Conservation (phyloP, 768 basidiomycete species). For the Dacryopinax primogenitus region DNA sequence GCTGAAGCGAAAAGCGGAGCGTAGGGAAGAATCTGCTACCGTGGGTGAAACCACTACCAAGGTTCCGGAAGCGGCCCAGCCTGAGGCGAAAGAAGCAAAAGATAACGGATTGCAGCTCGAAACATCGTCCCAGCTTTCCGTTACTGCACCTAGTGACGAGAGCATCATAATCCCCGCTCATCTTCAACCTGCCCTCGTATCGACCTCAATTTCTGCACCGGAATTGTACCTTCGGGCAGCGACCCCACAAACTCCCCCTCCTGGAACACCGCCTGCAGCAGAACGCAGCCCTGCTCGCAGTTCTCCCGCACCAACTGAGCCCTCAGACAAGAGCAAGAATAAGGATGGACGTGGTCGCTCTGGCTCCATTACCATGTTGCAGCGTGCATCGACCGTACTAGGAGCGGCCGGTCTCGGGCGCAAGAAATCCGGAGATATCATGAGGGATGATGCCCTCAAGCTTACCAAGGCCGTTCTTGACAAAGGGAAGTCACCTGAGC, state of each 20-base stretch:
- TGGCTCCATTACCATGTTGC: constrained; percentile 91
- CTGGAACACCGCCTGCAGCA: constrained; percentile 45
- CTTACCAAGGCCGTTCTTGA: constrained; percentile 4
- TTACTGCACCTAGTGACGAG: not conserved
- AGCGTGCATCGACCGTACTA: constrained; percentile 81
- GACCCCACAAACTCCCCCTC: constrained; percentile 27
- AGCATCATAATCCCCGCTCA: not conserved
- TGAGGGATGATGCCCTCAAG: constrained; percentile 28
- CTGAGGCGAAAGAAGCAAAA: constrained; percentile 18
- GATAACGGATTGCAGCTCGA: constrained; percentile 11
- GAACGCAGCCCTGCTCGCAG: constrained; percentile 47
- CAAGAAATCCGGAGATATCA: constrained; percentile 67
- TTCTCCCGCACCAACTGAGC: constrained; percentile 47
- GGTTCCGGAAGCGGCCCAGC: constrained; percentile 16
- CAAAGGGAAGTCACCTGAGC: not conserved
- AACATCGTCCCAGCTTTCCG: not conserved
- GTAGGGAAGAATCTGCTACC: constrained; percentile 30
- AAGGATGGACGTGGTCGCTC: constrained; percentile 38
- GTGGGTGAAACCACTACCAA: constrained; percentile 17
- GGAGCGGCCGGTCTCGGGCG: constrained; percentile 57
- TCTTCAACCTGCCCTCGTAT: not conserved
- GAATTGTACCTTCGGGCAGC: not conserved
- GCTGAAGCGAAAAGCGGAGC: constrained; percentile 67
- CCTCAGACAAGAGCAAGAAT: constrained; percentile 35
- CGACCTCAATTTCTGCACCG: not conserved